These are phyloP conservation scores for Meira nashicola DNA, from an alignment of 1,284 basidiomycete genomes.

Conservation along the genomic window DNA sequence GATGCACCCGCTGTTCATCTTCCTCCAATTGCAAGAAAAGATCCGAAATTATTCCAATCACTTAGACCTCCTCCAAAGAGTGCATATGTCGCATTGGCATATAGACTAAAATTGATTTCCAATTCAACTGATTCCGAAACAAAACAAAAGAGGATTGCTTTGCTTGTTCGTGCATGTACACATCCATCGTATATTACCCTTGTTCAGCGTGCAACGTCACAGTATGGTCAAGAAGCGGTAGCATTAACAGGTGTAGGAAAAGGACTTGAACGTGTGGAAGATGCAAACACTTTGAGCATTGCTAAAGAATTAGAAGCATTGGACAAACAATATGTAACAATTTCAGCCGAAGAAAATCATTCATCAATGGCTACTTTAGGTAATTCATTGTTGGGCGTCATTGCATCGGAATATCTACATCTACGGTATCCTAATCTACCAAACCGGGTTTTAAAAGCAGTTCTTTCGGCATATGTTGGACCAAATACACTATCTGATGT, in stretches of 20 bases:
- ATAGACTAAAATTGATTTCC: conserved; percentile 31
- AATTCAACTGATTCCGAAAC: not conserved
- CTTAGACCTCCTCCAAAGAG: conserved; percentile 37
- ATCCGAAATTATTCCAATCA: conserved; percentile 41
- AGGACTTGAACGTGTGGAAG: not conserved
- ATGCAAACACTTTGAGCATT: not conserved
- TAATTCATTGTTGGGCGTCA: conserved; percentile 84
- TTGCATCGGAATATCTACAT: conserved; percentile 79
- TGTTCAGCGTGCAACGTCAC: not conserved
- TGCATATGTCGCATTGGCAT: conserved; percentile 34
- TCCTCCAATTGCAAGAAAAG: conserved; percentile 37
- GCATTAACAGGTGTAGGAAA: conserved; percentile 1
- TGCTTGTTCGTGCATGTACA: conserved; percentile 12
- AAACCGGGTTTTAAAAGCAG: conserved; percentile 80
- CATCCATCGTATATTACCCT: conserved; percentile 4
- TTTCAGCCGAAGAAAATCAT: conserved; percentile 59
- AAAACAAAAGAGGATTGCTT: not conserved
- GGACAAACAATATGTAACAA: not conserved
- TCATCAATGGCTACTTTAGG: conserved; percentile 74
- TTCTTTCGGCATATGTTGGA: conserved; percentile 84
- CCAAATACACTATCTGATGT: conserved; percentile 75
- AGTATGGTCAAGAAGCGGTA: conserved; percentile 4
- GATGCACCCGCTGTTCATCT: conserved; percentile 33
- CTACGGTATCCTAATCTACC: conserved; percentile 84
- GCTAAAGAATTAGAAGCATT: not conserved